These are phyloP conservation scores for Verticillium dahliae DNA, from an alignment of 2,329 filamentous ascomycete species.

Conservation along the genomic window DNA sequence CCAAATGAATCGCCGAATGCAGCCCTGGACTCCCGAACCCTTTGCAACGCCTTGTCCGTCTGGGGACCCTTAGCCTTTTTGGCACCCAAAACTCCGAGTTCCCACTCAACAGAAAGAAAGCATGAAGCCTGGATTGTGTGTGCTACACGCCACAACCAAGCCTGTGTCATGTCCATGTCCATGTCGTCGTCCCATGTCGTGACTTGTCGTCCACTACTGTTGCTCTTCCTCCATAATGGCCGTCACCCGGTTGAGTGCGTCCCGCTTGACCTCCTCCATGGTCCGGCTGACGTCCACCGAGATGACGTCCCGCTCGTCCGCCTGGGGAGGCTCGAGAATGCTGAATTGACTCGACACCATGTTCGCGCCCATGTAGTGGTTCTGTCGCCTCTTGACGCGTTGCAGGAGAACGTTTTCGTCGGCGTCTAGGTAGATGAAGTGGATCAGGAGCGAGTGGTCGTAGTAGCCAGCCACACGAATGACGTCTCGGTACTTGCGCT, in stretches of 20 bases:
- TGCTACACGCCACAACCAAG: neutral
- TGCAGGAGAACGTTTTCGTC: conserved; percentile 67
- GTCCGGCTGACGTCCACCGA: conserved; percentile 60
- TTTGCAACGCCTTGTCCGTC: neutral
- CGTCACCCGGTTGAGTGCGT: conserved; percentile 51
- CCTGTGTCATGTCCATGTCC: neutral
- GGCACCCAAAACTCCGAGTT: neutral
- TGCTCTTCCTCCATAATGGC: conserved; percentile 38
- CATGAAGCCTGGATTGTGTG: neutral
- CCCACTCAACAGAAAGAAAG: neutral
- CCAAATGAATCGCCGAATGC: neutral
- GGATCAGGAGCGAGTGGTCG: conserved; percentile 65
- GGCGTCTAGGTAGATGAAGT: conserved; percentile 88
- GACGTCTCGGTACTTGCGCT: conserved; percentile 94
- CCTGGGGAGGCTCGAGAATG: conserved; percentile 73
- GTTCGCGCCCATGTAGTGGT: conserved; percentile 90
- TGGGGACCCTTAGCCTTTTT: neutral
- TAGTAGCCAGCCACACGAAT: conserved; percentile 77
- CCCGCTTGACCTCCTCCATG: conserved; percentile 52
- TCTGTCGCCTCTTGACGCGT: conserved; percentile 67
- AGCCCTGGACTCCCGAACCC: neutral
- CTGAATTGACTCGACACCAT: conserved; percentile 95
- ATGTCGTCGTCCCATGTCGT: neutral
- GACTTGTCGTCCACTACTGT: neutral
- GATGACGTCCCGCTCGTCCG: conserved; percentile 66